Evolutionary conservation across 352 stramenopile genomes (phyloP).

Genomic region (Thalassiosira ordinaria): DNA sequence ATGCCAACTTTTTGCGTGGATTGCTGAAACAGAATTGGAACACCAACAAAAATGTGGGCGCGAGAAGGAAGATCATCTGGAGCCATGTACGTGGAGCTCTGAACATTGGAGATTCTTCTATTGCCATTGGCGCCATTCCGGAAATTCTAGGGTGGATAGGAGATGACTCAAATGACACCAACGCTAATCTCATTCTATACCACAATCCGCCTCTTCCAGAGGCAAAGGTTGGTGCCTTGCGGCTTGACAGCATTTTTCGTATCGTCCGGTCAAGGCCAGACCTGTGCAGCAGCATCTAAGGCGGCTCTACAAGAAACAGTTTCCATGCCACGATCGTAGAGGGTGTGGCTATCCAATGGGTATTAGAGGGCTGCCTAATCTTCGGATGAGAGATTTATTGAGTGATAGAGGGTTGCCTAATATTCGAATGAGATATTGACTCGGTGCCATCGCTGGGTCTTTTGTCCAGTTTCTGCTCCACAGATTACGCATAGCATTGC

Average conservation of each 20-base stretch:
- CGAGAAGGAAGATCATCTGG: constrained; percentile 34
- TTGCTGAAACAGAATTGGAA: constrained; percentile 8
- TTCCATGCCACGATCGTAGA: too few species aligned
- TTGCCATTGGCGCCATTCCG: background rate
- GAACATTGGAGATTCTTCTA: constrained; percentile 19
- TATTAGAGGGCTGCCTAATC: too few species aligned
- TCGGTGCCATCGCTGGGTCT: too few species aligned
- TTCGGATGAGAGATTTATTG: too few species aligned
- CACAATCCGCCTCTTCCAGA: constrained; percentile 4
- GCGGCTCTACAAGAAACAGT: too few species aligned
- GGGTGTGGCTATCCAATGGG: too few species aligned
- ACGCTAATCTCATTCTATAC: constrained; percentile 15
- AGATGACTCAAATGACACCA: background rate
- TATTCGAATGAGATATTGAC: too few species aligned
- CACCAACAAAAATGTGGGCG: constrained; percentile 5
- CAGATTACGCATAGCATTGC: too few species aligned
- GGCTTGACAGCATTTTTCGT: constrained; percentile 20
- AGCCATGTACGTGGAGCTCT: constrained; percentile 21
- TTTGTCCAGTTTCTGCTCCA: too few species aligned
- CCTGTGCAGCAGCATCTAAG: background rate
- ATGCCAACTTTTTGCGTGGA: constrained; percentile 30
- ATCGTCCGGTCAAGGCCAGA: constrained; percentile 30
- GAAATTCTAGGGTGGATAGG: constrained; percentile 16
- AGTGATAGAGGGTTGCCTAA: too few species aligned
- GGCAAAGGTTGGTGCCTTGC: background rate